phyloP scores from a whole-genome alignment of 2,329 filamentous ascomycete genomes.

The Beauveria scarabaeidicola region DNA sequence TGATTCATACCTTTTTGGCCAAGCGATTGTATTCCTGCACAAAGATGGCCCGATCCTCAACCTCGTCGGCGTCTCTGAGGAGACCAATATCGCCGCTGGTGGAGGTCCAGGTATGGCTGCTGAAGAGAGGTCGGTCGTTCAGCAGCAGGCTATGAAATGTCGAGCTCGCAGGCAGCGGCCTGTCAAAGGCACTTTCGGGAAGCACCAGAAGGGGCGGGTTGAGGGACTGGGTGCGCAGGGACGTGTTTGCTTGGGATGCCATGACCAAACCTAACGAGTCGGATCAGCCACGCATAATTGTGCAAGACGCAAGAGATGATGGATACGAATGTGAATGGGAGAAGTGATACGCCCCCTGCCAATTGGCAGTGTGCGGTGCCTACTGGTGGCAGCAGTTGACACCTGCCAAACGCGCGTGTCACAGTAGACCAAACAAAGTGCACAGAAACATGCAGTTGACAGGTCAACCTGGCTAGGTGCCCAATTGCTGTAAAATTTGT shows the following conservation, averaged over 20 bases:
- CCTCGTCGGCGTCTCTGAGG: constrained; percentile 40
- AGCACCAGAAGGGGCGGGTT: constrained; percentile 3
- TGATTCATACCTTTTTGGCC: constrained; percentile 42
- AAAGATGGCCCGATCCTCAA: constrained; percentile 39
- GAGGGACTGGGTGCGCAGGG: not conserved
- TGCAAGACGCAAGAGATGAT: not conserved
- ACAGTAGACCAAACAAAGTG: not conserved
- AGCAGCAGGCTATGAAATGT: constrained; percentile 1
- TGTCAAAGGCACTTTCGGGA: not conserved
- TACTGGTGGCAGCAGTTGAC: not conserved
- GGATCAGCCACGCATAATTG: constrained; percentile 1
- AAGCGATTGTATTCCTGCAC: constrained; percentile 52
- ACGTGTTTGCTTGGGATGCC: constrained; percentile 3
- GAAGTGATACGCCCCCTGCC: not conserved
- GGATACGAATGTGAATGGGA: not conserved
- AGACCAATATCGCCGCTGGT: constrained; percentile 42
- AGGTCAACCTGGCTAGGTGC: not conserved
- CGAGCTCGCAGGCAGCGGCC: constrained; percentile 1
- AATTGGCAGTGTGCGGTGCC: not conserved
- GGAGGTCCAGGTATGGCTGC: constrained; percentile 50
- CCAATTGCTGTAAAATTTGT: not conserved
- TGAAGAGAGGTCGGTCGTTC: constrained; percentile 16
- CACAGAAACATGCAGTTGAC: constrained; percentile 9
- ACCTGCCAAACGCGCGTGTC: constrained; percentile 9
- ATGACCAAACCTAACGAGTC: constrained; percentile 6